phyloP scores from a whole-genome alignment of 768 basidiomycete species.

The Crepidotus variabilis region DNA sequence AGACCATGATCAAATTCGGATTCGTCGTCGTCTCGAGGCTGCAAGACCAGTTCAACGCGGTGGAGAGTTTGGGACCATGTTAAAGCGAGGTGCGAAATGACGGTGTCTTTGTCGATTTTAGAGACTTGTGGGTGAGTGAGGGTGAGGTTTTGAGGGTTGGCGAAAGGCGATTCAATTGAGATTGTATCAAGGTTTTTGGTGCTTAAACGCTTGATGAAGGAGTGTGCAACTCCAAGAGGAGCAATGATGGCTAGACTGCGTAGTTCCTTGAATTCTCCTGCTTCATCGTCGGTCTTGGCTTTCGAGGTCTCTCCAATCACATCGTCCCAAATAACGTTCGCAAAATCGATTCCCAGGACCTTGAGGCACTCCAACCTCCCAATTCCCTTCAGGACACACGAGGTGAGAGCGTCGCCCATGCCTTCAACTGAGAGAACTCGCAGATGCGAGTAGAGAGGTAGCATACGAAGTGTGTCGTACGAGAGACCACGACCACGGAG shows the following conservation, averaged over 20 bases:
- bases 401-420: slow-evolving; percentile 21
- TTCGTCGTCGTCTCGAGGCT: slow-evolving; percentile 10
- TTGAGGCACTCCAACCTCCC: slow-evolving; percentile 21
- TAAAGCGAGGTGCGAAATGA: slow-evolving; percentile 16
- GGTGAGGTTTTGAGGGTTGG: slow-evolving; percentile 3
- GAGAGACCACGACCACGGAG: slow-evolving; percentile 23
- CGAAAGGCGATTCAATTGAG: slow-evolving; percentile 10
- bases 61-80: slow-evolving; percentile 22
- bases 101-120: slow-evolving; percentile 15
- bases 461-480: slow-evolving; percentile 21
- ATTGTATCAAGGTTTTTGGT: slow-evolving; percentile 19
- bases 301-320: background rate
- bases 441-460: slow-evolving; percentile 18
- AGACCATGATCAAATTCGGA: slow-evolving; percentile 10
- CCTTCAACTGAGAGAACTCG: slow-evolving; percentile 21
- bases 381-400: slow-evolving; percentile 19
- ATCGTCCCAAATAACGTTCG: slow-evolving; percentile 11
- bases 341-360: slow-evolving; percentile 25
- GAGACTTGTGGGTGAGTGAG: slow-evolving; percentile 1
- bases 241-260: slow-evolving; percentile 23
- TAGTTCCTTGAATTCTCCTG: slow-evolving; percentile 23
- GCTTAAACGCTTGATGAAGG: slow-evolving; percentile 20
- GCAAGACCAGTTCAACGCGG: slow-evolving; percentile 20
- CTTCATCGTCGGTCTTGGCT: slow-evolving; percentile 10
- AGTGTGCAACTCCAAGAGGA: slow-evolving; percentile 16